Conservation (phyloP, 768 basidiomycete genomes). For the Hypholoma fasciculare region DNA sequence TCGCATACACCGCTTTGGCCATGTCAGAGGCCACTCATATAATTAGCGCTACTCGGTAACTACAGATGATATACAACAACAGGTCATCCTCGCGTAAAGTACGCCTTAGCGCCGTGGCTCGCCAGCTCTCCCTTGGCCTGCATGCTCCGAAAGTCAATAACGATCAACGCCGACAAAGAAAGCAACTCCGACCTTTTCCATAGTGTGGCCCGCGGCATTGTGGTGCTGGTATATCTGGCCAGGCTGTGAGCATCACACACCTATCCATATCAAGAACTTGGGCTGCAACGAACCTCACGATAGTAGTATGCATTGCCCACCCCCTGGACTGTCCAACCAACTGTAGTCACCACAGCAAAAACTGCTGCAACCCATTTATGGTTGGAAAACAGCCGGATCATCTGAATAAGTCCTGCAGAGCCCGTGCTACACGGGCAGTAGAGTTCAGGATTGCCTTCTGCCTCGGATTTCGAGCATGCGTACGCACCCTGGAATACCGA, state of each 20-base stretch:
- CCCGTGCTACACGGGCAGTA: conserved; percentile 64
- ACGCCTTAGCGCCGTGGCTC: conserved; percentile 82
- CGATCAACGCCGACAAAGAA: not conserved
- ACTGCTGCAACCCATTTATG: conserved; percentile 79
- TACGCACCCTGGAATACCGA: conserved; percentile 83
- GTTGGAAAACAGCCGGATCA: conserved; percentile 74
- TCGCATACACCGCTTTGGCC: not conserved
- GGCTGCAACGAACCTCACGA: conserved; percentile 56
- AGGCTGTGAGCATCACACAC: conserved; percentile 6
- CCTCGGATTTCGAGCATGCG: conserved; percentile 31
- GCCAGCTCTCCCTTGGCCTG: conserved; percentile 86
- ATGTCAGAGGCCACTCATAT: not conserved
- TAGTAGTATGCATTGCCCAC: conserved; percentile 80
- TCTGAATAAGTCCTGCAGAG: conserved; percentile 93
- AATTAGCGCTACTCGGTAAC: not conserved
- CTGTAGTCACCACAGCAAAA: conserved; percentile 76
- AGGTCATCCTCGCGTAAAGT: conserved; percentile 77
- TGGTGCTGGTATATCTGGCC: conserved; percentile 42
- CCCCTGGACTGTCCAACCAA: conserved; percentile 88
- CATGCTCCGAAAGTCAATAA: not conserved
- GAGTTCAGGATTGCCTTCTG: conserved; percentile 22
- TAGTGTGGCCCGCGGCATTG: conserved; percentile 81
- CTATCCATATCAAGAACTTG: conserved; percentile 7
- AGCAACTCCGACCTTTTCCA: conserved; percentile 67
- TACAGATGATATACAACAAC: conserved; percentile 2